These are phyloP conservation scores for Acanthamoeba culbertsoni DNA, from an alignment of 208 protist genomes.

Conservation along the genomic window DNA sequence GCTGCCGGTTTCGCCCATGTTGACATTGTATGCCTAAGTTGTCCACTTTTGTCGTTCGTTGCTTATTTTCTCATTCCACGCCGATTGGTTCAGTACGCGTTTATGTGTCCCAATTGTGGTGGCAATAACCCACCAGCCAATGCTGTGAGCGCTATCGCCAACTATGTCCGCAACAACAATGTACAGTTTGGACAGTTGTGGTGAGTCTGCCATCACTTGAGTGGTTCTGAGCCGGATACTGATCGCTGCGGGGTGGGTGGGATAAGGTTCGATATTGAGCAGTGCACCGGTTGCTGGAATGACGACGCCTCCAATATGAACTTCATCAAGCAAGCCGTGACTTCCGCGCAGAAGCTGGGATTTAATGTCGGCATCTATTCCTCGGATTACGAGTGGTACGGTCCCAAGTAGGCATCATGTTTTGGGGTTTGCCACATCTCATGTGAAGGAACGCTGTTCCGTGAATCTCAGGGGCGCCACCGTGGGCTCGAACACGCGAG, in stretches of 20 bases:
- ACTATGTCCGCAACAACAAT: not conserved
- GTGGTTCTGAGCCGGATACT: not conserved
- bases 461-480: not conserved
- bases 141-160: not conserved
- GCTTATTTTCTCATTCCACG: not conserved
- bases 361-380: not conserved
- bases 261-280: not conserved
- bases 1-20: not conserved
- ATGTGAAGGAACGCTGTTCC: too few relatives aligned
- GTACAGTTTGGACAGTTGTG: not conserved
- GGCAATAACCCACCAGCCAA: constrained; percentile 11
- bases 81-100: not conserved
- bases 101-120: not conserved
- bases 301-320: not conserved
- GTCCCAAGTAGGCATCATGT: too few relatives aligned
- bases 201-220: not conserved
- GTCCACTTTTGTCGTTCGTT: not conserved
- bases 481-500: not conserved
- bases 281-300: constrained; percentile 14
- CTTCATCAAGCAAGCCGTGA: constrained; percentile 15
- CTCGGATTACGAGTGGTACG: not conserved
- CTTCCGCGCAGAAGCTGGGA: not conserved
- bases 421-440: too few relatives aligned
- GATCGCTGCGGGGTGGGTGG: not conserved
- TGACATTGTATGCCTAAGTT: not conserved